Evolutionary conservation across 1,139 yeast species (phyloP), one percentile per base, ranked within the genome.

Genomic region (Taphrina populina): DNA sequence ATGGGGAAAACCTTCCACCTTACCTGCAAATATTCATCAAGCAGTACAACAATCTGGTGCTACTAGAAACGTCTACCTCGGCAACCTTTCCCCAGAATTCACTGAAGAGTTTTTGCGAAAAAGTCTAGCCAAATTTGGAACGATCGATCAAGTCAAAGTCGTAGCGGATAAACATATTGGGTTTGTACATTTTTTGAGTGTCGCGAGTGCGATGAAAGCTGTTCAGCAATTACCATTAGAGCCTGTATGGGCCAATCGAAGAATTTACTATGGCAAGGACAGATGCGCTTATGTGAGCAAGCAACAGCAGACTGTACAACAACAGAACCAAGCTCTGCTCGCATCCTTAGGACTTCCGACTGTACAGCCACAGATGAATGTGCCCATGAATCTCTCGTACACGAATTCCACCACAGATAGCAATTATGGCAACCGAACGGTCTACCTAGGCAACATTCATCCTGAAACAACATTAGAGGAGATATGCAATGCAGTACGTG

Each of bases 401-500:
- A 13, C 41, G 11, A 24, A 20, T 10, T 8, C 33, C 11, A 8
- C 26, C 7, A 13, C 26, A 11, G 35, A 44, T 17, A 32, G 43
- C 10, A 87, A 87, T 66, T 74, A 86, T 60, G 96, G 96, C 19
- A 92, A 92, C 69, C 78, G 98, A 68, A 88, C 96, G 0, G 90
- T 92, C 24, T 90, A 88, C 67, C 74, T 92, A 62, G 96, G 96
- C 17, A 86, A 84, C 65, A 76, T 92, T 60, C 95, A 90, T 62
- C 85, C 84, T 57, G 90, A 84, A 57, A 83, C 95, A 6, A 83
- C 88, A 8, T 80, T 84, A 33, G 96, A 90, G 70, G 97, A 92
- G 66, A 82, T 92, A 52, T 92, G 97, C 73, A 92, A 92, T 67
- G 88, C 83, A 40, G 90, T 92, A 27, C 80, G 97, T 63, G 97